Conservation (phyloP, 371 early-diverging fungal species). For the Mucor piriformis region DNA sequence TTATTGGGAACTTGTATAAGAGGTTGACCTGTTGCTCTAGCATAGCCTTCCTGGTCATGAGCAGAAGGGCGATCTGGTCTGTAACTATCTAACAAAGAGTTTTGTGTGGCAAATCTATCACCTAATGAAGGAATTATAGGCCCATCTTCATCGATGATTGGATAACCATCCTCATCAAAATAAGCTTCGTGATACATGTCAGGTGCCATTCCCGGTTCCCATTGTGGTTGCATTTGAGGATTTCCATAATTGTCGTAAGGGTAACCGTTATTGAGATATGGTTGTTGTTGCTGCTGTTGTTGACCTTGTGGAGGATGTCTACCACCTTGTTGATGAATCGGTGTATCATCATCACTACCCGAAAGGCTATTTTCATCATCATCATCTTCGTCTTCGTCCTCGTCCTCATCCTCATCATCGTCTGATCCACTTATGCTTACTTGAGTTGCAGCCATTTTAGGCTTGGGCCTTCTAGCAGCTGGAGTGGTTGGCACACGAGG, state of each 20-base stretch:
- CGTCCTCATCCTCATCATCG: constrained; percentile 23
- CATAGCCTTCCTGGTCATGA: constrained; percentile 47
- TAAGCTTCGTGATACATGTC: constrained; percentile 19
- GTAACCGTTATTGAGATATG: not conserved
- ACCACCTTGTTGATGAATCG: constrained; percentile 20
- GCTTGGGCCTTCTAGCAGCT: constrained; percentile 8
- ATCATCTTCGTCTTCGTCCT: constrained; percentile 16
- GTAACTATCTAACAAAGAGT: constrained; percentile 41
- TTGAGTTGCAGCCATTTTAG: constrained; percentile 27
- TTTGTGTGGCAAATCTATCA: constrained; percentile 39
- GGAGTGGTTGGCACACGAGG: not conserved
- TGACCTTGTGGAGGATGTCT: constrained; percentile 1
- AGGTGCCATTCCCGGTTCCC: constrained; percentile 10
- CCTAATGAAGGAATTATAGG: constrained; percentile 42
- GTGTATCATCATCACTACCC: constrained; percentile 21
- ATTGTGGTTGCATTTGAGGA: constrained; percentile 4
- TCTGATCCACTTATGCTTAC: constrained; percentile 33
- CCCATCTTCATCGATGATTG: constrained; percentile 33
- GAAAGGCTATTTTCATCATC: constrained; percentile 7
- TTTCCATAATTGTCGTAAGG: not conserved
- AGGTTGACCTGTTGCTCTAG: constrained; percentile 48
- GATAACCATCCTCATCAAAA: constrained; percentile 8
- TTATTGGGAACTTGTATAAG: constrained; percentile 45
- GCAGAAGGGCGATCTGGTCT: constrained; percentile 39
- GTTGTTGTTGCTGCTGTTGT: constrained; percentile 8